Evolutionary conservation across 1,284 basidiomycete genomes (phyloP), one percentile per base, ranked within the genome.

Genomic region (Heterobasidion annosum): DNA sequence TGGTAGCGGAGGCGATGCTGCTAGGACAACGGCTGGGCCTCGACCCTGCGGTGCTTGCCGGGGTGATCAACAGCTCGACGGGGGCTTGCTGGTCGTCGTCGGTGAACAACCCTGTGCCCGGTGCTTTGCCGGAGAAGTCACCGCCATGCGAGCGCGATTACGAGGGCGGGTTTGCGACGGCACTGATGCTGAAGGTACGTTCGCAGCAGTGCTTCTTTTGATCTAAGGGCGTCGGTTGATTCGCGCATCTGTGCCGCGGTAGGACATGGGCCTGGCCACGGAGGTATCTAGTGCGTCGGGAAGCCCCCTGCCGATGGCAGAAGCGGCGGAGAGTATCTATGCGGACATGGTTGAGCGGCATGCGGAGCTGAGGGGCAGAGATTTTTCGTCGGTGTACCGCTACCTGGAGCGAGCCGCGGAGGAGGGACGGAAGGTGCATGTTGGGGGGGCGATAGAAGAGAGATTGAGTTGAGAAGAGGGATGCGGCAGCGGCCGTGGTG

Each of bases 81-180:
- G 88, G 91, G 12, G 73, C 74, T 19, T 93, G 91, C 66, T 95
- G 92, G 91, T 76, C 91, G 8, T 83, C 82, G 48, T 85, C 87
- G 16, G 81, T 88, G 51, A 96, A 96, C 72, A 95, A 95, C 64
- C 93, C 93, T 2, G 91, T 91, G 34, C 88, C 85, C 8, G 77
- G 76, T 13, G 84, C 91, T 10, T 68, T 93, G 51, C 77, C 80
- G 8, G 83, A 77, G 53, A 82, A 84, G 65, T 78, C 81, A 6
- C 86, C 91, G 7, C 93, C 93, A 0, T 91, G 90, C 61, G 89
- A 92, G 67, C 76, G 87, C 19, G 81, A 84, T 50, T 96, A 89
- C 60, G 84, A 91, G 58, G 91, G 87, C 16, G 90, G 89, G 48
- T 93, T 93, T 68, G 85, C 88, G 15, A 88, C 86, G n/a, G 75